These are phyloP conservation scores for Fusarium sambucinum DNA, from an alignment of 2,329 filamentous ascomycete genomes.

Conservation along the genomic window DNA sequence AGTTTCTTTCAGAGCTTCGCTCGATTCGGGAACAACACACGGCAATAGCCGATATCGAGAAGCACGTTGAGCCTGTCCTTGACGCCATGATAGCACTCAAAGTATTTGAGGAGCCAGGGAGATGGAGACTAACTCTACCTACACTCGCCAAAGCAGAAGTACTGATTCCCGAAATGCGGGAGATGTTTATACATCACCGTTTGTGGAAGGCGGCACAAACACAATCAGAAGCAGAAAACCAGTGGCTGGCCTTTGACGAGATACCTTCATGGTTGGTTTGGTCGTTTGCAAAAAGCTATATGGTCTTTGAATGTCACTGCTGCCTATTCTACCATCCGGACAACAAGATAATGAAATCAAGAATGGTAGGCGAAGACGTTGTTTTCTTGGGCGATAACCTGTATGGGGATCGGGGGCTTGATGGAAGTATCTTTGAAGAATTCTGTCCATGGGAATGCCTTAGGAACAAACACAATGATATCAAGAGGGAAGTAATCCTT, in stretches of 20 bases:
- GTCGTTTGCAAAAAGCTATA: background rate
- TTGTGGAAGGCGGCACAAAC: background rate
- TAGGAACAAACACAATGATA: rapidly evolving
- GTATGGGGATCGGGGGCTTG: no score
- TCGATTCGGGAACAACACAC: background rate
- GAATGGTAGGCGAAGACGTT: no score
- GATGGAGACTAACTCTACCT: background rate
- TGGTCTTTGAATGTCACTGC: background rate
- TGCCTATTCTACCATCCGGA: background rate
- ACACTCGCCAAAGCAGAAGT: background rate
- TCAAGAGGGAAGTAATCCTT: background rate
- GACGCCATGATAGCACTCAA: background rate
- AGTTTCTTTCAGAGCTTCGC: background rate
- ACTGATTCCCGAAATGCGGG: background rate
- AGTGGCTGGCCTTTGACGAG: background rate
- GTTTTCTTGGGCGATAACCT: background rate
- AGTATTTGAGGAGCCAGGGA: background rate
- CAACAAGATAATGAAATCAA: background rate
- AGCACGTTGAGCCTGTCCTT: background rate
- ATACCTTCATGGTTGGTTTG: background rate
- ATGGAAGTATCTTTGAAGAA: background rate
- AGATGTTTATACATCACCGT: background rate
- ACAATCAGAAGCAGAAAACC: background rate
- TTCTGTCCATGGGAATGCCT: background rate
- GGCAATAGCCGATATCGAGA: background rate